A percentile compares a stretch with the other conserved stretches of the same genome.
Conservation (phyloP, 331 rosid species). For the Dryas integrifolia region DNA sequence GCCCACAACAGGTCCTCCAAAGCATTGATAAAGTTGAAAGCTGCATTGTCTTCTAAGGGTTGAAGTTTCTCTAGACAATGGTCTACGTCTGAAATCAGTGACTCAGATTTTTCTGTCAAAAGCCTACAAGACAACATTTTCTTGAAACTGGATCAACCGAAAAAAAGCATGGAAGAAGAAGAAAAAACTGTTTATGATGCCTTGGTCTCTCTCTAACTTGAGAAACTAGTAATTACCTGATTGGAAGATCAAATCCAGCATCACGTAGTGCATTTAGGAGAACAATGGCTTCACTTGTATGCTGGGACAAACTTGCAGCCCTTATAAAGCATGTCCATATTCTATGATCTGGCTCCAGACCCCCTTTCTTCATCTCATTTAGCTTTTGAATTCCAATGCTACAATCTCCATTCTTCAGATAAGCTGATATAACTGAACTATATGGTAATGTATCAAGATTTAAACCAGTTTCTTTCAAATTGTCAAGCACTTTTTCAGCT, state of each 20-base stretch:
- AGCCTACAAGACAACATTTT: slow-evolving; percentile 51
- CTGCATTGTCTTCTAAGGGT: slow-evolving; percentile 80
- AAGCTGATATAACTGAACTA: slow-evolving; percentile 83
- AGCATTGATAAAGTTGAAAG: slow-evolving; percentile 86
- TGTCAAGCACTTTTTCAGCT: slow-evolving; percentile 83
- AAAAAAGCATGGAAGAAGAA: neutral
- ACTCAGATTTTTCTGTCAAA: slow-evolving; percentile 67
- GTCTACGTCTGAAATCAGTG: slow-evolving; percentile 58
- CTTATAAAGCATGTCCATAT: slow-evolving; percentile 93
- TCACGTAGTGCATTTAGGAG: slow-evolving; percentile 63
- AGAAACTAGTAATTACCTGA: slow-evolving; percentile 51
- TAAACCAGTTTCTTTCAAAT: slow-evolving; percentile 57
- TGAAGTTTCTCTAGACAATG: slow-evolving; percentile 54
- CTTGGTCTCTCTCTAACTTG: slow-evolving; percentile 7
- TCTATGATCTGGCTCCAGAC: slow-evolving; percentile 78
- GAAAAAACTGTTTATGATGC: neutral
- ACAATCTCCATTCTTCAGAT: slow-evolving; percentile 66
- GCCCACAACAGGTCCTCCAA: slow-evolving; percentile 93
- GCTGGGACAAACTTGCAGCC: slow-evolving; percentile 78
- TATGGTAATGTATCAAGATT: slow-evolving; percentile 72
- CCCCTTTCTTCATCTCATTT: slow-evolving; percentile 61
- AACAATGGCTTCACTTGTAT: slow-evolving; percentile 45
- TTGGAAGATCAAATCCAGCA: slow-evolving; percentile 75
- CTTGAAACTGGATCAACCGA: slow-evolving; percentile 18
- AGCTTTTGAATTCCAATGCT: slow-evolving; percentile 67